Base-by-base conservation (phyloP, 345 rosid species). In the Orychophragmus violaceus region DNA sequence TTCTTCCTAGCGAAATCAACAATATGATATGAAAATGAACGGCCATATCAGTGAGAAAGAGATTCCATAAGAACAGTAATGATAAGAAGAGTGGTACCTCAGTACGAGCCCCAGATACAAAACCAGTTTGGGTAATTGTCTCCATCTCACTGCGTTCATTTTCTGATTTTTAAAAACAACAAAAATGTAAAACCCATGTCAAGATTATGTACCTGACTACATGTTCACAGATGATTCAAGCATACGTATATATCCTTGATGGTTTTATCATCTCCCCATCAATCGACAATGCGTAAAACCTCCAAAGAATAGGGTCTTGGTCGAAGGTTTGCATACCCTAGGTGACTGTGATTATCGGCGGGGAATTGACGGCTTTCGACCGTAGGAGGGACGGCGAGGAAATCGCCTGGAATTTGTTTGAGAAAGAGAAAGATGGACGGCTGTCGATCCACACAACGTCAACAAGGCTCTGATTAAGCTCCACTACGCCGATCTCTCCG, bases 91-190 rank as follows among this genome's bases (percentile, higher is more conserved):
- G 30, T 12, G 51, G 14, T 46, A 89, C 96, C 91, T 87, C 91
- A 1, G 91, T 81, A 16, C 80, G 84, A 41, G 62, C 73, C 70
- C 66, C 84, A 42, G 88, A 80, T 53, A 78, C 76, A 51, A 66
- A 61, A 18, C 83, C 92, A 4, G 76, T 74, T 37, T 86, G 85
- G 18, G 72, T 72, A 62, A 90, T 78, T 36, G 89, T 68, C 54
- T 87, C 84, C 97, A 90, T 86, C 75, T 86, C 97, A 73, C 77
- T 81, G 62, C 85, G 75, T 56, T 86, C 81, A 60, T 86, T 90
- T 65, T 74, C 97, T 87, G 64, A 36, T 23, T 44, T 54, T 21
- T 7, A 33, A 35, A 36, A 54, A 53, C 6, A 36, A 3, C n/a
- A 41, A 16, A 27, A 53, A 32, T 35, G 44, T 2, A 8, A 17